Conservation (phyloP, 192 early-diverging fungal genomes). For the Coemansia sp. region DNA sequence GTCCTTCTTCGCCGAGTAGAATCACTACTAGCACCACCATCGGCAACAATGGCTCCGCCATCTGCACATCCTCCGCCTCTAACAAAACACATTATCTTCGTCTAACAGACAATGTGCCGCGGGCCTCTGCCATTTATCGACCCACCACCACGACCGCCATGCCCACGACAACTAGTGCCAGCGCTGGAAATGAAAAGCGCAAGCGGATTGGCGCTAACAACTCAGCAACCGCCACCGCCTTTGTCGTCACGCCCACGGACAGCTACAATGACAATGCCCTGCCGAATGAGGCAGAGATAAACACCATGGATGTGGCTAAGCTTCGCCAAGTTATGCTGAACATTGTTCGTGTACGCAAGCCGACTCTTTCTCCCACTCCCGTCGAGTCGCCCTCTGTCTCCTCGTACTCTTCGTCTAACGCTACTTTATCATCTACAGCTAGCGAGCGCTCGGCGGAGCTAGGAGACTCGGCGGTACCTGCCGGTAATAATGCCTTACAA, state of each 20-base stretch:
- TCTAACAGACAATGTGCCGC: slow-evolving; percentile 14
- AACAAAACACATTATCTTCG: slow-evolving; percentile 9
- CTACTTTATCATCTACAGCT: background rate
- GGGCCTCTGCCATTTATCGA: slow-evolving; percentile 21
- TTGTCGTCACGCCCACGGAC: background rate
- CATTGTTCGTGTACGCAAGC: slow-evolving; percentile 29
- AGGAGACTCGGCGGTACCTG: slow-evolving; percentile 10
- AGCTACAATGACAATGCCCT: slow-evolving; percentile 17
- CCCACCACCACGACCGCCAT: background rate
- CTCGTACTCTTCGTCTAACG: slow-evolving; percentile 19
- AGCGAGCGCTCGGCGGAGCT: background rate
- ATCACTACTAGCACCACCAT: background rate
- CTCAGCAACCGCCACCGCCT: background rate
- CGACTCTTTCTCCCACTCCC: slow-evolving; percentile 18
- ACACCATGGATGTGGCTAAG: slow-evolving; percentile 52
- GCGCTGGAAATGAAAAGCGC: slow-evolving; percentile 25
- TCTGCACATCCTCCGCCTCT: background rate
- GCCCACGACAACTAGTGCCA: background rate
- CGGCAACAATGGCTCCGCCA: slow-evolving; percentile 10
- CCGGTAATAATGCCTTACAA: background rate
- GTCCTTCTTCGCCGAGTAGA: slow-evolving; percentile 14
- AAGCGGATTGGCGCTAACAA: slow-evolving; percentile 12
- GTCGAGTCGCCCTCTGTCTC: slow-evolving; percentile 31
- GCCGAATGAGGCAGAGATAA: slow-evolving; percentile 48
- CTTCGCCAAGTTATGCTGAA: slow-evolving; percentile 32